Base-by-base conservation (phyloP, 2,329 filamentous ascomycete genomes). In the Penicillium occitanis region DNA sequence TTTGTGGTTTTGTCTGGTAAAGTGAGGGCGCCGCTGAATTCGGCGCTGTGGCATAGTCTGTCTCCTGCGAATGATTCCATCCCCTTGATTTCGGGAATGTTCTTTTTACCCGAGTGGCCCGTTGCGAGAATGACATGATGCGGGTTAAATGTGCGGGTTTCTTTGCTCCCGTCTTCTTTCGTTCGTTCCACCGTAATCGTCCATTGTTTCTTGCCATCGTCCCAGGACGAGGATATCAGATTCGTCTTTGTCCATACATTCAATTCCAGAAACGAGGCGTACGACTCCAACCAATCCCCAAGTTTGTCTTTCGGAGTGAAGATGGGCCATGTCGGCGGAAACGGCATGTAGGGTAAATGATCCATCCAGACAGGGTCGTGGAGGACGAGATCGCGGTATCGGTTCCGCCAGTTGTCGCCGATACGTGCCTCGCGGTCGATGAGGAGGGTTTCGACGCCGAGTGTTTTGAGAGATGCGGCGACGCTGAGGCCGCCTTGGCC, bases 281-380 rank as follows among this genome's bases (percentile, higher is more conserved):
- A 91, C 0, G 84, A 79, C 69, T 90, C 88, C 67, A 91, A 87
- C 77, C 87, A 91, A 51, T 90, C 87, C 1, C 82, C 89, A 0
- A 91, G 79, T 72, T 91, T 91, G 74, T 91, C 88, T 72, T 91
- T 91, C 5, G 88, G 88, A 0, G 88, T 90, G 74, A 90, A 91
- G 17, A 89, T 79, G 3, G 89, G 89, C 89, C 89, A 91, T 62
- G 83, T 83, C 0, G 82, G 72, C 0, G 89, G 89, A 72, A 91
- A 91, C 0, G 79, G 77, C 3, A 91, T 70, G 73, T 90, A 91
- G 0, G 89, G 86, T 79, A 90, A 78, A 71, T 82, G 80, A 61
- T 79, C 77, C 64, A 78, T 82, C 75, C 80, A 88, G 1, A 90
- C 85, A 0, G 88, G 87, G 69, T 91, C 89, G 70, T 91, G 89